Base-by-base conservation (phyloP, 2,329 filamentous ascomycete genomes). In the Elsinoe arachidis region DNA sequence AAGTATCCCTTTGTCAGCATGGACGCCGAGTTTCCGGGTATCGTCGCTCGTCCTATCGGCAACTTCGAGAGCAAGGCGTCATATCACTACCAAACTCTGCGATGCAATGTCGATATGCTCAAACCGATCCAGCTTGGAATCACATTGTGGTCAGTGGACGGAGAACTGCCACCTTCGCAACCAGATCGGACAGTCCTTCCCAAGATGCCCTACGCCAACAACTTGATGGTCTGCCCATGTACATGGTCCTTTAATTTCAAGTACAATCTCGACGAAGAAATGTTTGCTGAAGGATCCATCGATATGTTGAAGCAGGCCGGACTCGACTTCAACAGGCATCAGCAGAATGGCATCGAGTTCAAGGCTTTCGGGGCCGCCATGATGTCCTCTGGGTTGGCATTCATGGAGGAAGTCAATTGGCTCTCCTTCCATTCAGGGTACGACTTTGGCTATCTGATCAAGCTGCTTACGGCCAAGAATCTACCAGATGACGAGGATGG, bases 181-280 rank as follows among this genome's bases (percentile, higher is more conserved):
- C 82, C 84, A 35, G 74, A 77, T 56, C 62, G 69, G 6, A 67
- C 69, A 30, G 69, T 82, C 59, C 71, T 76, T 56, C 74, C 75
- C 61, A 71, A 76, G 43, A 73, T 75, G 62, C 72, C 73, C 23
- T 79, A 80, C 62, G 73, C 72, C 17, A 78, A 76, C 61, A 78
- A 77, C 61, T 73, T 80, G 56, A 69, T 77, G n/a, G 79, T 81
- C 51, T 84, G 90, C 59, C 92, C 89, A 14, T 95, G 88, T 69
- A 95, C 92, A 15, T 99, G 93, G 93, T 92, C 96, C 65, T 99
- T 99, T 80, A 97, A 99, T 78, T 99, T 99, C 74, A 87, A 91
- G 65, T 99, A 97, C 72, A 93, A 90, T 1, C 79, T 96, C 9
- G 88, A 93, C 63, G 84, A 92, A 38, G 93, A 99, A 73, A 99